Evolutionary conservation across 192 early-diverging fungal species (phyloP), one percentile per base, ranked within the genome.

Genomic region (Spizellomyces sp.): DNA sequence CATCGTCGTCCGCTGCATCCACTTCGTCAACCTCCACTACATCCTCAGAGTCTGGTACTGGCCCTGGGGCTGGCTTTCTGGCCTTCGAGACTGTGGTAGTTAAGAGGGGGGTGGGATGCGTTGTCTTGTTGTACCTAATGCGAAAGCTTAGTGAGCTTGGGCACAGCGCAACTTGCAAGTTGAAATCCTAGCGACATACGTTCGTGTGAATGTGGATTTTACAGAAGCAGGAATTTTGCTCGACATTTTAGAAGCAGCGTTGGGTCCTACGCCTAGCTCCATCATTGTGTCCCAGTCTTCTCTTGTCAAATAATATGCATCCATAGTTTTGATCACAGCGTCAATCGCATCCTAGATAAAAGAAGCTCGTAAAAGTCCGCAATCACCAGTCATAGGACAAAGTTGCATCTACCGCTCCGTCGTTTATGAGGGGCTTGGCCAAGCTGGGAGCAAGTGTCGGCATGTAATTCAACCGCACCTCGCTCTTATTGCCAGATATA

Each of bases 221-320:
- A 86, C 83, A 0, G 77, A 77, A 0, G 90, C 75, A 1, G 89
- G 78, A 27, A 97, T 86, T 27, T 82, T 76, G 52, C 79, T 81
- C 9, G 79, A 62, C 61, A 88, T 66, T 9, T 62, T 73, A 63
- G 86, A 81, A 45, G 78, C 81, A 43, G 84, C 79, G 62, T 80
- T 81, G 17, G 70, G 62, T 4, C 78, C 82, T 43, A 96, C 56
- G 9, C 90, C 88, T 48, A 99, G 72, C 70, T 96, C 94, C 77
- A 92, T 60, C 57, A 99, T 84, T 0, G 88, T 75, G n/a, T 98
- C 95, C 78, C 89, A 89, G 72, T 94, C 89, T 47, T 98, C 96
- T 71, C 89, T 90, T 69, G 78, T 91, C 59, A 99, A 77, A 64
- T 91, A 94, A 79, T 99, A 99, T 12, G 88, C 86, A 70, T 99